These are phyloP conservation scores for Dipodascopsis tothii DNA, from an alignment of 805 yeast genomes.

Conservation along the genomic window DNA sequence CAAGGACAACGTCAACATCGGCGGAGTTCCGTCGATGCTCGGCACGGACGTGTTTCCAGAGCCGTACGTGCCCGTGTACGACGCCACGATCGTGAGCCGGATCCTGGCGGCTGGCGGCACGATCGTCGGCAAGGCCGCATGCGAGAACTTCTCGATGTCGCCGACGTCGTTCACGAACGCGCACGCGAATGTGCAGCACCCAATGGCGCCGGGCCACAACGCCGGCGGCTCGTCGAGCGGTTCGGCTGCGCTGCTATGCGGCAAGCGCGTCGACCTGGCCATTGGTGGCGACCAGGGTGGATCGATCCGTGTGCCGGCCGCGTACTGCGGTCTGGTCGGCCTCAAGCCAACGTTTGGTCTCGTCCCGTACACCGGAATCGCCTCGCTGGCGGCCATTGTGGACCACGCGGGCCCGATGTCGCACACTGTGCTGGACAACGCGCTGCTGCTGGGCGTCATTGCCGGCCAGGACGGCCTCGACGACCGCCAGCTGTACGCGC, in stretches of 20 bases:
- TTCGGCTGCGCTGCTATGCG: conserved; percentile 47
- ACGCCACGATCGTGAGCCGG: conserved; percentile 36
- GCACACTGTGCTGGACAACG: conserved; percentile 33
- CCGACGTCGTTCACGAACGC: conserved; percentile 33
- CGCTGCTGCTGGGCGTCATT: conserved; percentile 30
- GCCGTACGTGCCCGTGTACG: conserved; percentile 33
- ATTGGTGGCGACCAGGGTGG: conserved; percentile 52
- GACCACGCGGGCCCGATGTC: conserved; percentile 40
- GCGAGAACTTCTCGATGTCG: conserved; percentile 35
- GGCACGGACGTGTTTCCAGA: conserved; percentile 32
- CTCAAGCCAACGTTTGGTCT: conserved; percentile 42
- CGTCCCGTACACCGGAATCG: conserved; percentile 36
- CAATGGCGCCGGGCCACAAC: conserved; percentile 33
- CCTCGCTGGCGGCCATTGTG: conserved; percentile 32
- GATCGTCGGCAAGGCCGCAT: conserved; percentile 33
- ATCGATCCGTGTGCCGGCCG: conserved; percentile 42
- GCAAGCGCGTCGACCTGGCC: conserved; percentile 38
- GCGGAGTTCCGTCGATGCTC: conserved; percentile 33
- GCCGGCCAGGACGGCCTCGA: conserved; percentile 36
- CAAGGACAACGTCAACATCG: conserved; percentile 34
- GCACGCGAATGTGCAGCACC: conserved; percentile 42
- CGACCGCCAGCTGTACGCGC: conserved; percentile 30
- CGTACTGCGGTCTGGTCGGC: conserved; percentile 38
- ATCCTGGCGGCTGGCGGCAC: conserved; percentile 34
- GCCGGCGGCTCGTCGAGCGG: conserved; percentile 53